Evolutionary conservation across 1,284 basidiomycete genomes (phyloP).

Genomic region (Ustilago trichophora): DNA sequence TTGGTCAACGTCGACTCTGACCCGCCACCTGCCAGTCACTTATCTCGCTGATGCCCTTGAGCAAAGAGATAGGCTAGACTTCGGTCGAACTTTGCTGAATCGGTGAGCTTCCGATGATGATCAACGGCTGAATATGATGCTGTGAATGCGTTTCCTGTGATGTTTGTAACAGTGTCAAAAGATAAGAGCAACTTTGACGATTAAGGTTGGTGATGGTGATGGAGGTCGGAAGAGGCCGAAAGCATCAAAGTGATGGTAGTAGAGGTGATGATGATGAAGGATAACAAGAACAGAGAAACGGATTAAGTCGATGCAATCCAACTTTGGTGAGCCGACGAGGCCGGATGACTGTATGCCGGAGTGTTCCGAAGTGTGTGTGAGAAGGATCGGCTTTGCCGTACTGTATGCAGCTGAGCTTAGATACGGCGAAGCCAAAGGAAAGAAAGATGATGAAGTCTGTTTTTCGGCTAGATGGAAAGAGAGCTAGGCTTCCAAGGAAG

Average conservation of each 20-base stretch:
- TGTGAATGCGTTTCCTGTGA: background rate
- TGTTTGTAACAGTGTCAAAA: background rate
- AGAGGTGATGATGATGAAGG: background rate
- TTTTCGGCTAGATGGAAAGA: too few relatives aligned
- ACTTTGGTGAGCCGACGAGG: background rate
- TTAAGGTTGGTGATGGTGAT: background rate
- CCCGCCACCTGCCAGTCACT: too few relatives aligned
- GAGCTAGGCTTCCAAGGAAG: background rate
- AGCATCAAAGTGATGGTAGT: background rate
- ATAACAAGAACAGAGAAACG: background rate
- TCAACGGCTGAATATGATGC: conserved; percentile 1
- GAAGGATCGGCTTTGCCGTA: conserved; percentile 5
- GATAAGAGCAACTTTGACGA: background rate
- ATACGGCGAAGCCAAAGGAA: conserved; percentile 6
- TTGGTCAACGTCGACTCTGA: too few relatives aligned
- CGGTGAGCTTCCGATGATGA: too few relatives aligned
- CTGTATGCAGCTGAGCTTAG: conserved; percentile 14
- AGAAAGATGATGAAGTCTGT: too few relatives aligned
- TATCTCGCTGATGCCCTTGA: too few relatives aligned
- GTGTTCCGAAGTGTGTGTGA: conserved; percentile 2
- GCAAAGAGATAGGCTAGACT: too few relatives aligned
- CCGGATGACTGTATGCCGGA: conserved; percentile 7
- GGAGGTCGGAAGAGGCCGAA: background rate
- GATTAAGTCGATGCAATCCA: background rate
- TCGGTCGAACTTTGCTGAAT: too few relatives aligned